A percentile compares a stretch with the other conserved stretches of the same genome.
These are phyloP conservation scores for Bodo saltans DNA, from an alignment of 78 protist genomes.

Conservation along the genomic window DNA sequence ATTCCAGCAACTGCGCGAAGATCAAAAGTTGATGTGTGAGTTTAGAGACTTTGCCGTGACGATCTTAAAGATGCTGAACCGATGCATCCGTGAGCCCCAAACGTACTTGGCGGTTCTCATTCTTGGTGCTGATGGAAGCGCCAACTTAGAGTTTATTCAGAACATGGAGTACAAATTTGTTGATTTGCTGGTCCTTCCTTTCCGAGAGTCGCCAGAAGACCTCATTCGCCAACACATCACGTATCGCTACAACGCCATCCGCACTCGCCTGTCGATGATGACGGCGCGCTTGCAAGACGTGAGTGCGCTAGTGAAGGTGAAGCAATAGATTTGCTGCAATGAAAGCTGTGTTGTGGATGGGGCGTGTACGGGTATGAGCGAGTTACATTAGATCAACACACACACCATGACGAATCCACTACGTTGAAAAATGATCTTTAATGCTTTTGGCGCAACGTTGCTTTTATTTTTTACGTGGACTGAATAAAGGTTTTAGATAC, in stretches of 20 bases:
- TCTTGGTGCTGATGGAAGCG: conserved; percentile 6
- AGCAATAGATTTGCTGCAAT: conserved; percentile 38
- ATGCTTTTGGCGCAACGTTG: too few species aligned
- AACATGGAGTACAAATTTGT: conserved; percentile 53
- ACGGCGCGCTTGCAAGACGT: conserved; percentile 39
- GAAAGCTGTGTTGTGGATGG: too few species aligned
- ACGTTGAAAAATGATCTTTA: too few species aligned
- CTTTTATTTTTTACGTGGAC: too few species aligned
- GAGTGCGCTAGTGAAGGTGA: conserved; percentile 36
- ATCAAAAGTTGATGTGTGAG: conserved; percentile 39
- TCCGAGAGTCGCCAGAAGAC: conserved; percentile 31
- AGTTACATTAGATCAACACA: too few species aligned
- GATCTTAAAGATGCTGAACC: conserved; percentile 16
- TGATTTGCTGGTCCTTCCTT: conserved; percentile 38
- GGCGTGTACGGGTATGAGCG: too few species aligned
- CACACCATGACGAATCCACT: too few species aligned
- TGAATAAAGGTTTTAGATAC: too few species aligned
- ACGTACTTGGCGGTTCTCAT: conserved; percentile 17
- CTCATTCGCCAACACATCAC: conserved; percentile 44
- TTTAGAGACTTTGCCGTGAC: conserved; percentile 11
- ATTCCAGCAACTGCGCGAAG: neutral
- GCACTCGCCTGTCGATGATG: conserved; percentile 25
- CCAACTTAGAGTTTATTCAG: conserved; percentile 37
- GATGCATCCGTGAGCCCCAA: conserved; percentile 27
- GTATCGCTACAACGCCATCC: conserved; percentile 39